Percentiles rank a stretch among this genome's conserved stretches.
phyloP scores from a whole-genome alignment of 1,284 basidiomycete species.

The Tremellales sp. region DNA sequence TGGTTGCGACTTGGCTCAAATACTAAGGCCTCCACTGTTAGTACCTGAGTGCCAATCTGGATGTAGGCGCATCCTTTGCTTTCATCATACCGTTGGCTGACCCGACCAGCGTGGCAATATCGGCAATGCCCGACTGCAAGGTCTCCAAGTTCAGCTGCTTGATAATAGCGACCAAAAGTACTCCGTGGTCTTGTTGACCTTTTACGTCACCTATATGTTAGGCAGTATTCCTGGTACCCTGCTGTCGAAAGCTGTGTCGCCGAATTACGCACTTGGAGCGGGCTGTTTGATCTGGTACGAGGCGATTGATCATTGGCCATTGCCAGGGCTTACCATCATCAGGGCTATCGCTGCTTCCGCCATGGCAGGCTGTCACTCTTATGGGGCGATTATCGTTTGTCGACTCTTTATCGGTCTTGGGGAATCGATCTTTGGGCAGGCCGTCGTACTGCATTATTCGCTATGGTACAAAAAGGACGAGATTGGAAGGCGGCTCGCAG shows the following conservation, averaged over 20 bases:
- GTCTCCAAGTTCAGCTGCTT: slow-evolving; percentile 30
- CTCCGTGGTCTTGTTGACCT: slow-evolving; percentile 29
- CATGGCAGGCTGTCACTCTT: slow-evolving; percentile 30
- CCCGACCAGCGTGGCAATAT: too few relatives aligned
- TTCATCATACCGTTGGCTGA: too few relatives aligned
- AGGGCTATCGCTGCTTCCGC: slow-evolving; percentile 38
- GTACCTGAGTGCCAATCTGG: slow-evolving; percentile 2
- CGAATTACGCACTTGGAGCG: slow-evolving; percentile 21
- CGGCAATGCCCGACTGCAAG: slow-evolving; percentile 35
- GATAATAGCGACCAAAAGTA: slow-evolving; percentile 29
- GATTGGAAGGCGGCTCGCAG: slow-evolving; percentile 36
- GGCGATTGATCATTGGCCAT: too few relatives aligned
- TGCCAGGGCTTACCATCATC: slow-evolving; percentile 27
- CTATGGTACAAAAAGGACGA: slow-evolving; percentile 44
- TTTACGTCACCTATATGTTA: slow-evolving; percentile 38
- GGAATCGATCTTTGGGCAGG: slow-evolving; percentile 36
- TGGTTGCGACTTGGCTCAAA: neutral
- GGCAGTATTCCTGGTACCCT: slow-evolving; percentile 40
- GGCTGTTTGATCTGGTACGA: slow-evolving; percentile 16
- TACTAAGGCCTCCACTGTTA: neutral
- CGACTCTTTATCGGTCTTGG: slow-evolving; percentile 43
- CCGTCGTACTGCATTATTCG: slow-evolving; percentile 26
- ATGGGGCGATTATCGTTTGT: slow-evolving; percentile 30
- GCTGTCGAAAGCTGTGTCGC: slow-evolving; percentile 21
- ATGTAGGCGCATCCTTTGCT: too few relatives aligned